Base-by-base conservation (phyloP, 2,329 filamentous ascomycete species). In the Neoscytalidium dimidiatum region DNA sequence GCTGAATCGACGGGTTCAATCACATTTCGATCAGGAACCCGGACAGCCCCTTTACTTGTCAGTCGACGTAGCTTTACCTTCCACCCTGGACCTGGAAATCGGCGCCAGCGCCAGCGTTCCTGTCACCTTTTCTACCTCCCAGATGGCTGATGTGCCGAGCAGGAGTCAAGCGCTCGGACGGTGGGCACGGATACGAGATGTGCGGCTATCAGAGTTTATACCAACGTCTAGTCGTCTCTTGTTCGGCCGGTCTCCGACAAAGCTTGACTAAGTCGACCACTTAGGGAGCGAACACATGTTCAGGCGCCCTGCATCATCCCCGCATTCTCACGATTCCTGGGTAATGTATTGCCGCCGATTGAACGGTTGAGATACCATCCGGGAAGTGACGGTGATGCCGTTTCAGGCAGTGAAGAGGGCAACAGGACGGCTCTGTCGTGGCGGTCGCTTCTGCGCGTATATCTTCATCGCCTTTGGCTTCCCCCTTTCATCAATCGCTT, bases 181-280 rank as follows among this genome's bases (percentile, higher is more conserved):
- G 41, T 21, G 28, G 28, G 56, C 56, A 60, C 56, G 56, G 56
- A 60, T 60, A 60, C 56, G 28, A 60, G 56, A 60, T 19, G 56
- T 33, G 56, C 56, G 56, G 56, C 56, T 60, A 60, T 60, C 56
- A 60, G 56, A 60, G 56, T 60, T 60, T 60, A 60, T 60, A 60
- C 56, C 41, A 60, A 60, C 56, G 56, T 60, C 56, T 33, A 60
- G 17, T 46, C 26, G 38, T 60, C 56, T 21, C 13, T 17, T 29
- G n/a, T 11, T n/a, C 52, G 21, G 38, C 17, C 17, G 26, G 35
- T 43, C 53, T 23, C 19, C 5, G 52, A 28, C 29, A 44, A 44
- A 19, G 41, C 56, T 57, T 28, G 19, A 38, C 35, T 7, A 14
- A 46, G 11, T 9, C 11, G 41, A 33, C 23, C 23, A 46, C 38